Evolutionary conservation across 2,329 filamentous ascomycete genomes (phyloP), one percentile per base, ranked within the genome.

Genomic region (Xylariaceae sp.): DNA sequence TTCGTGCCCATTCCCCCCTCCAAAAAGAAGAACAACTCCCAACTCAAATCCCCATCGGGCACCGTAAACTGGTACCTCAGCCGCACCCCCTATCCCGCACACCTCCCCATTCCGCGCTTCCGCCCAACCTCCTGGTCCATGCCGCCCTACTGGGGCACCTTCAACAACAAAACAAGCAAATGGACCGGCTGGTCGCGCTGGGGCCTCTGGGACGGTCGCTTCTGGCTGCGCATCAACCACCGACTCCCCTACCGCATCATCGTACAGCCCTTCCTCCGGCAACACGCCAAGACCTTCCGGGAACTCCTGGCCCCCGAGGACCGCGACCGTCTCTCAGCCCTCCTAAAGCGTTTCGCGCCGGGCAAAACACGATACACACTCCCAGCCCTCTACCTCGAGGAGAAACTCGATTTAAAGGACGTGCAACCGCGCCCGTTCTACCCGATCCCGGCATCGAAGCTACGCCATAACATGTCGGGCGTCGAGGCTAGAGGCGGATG

Each of bases 191-290:
- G 73, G 74, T 60, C 58, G 42, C 62, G 55, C 1, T 77, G 76
- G 73, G 60, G 66, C 51, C 69, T 81, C 56, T 88, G 79, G 74
- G 85, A 88, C 69, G 81, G 83, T 0, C 81, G 85, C 1, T 88
- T 80, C 71, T 88, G 85, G 85, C 71, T 87, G 13, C 75, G 78
- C 13, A 57, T 84, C 8, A 71, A 72, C 17, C 72, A 76, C 51
- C 76, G 77, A 4, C 71, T 78, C 5, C 76, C 76, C 2, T 74
- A 74, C 53, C 69, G 70, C 11, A 72, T 82, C 13, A 68, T 73
- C 15, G 62, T 85, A 1, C 75, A 74, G 39, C 82, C 82, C 0
- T 80, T 82, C 64, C 69, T 74, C 2, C 63, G 67, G 1, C 74
- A 75, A 39, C 71, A 80, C 60, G 75, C 76, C 47, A 80, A 81